Percentiles rank a stretch among this genome's conserved stretches.
Conservation (phyloP, 192 early-diverging fungal genomes). For the Backusella westeae region DNA sequence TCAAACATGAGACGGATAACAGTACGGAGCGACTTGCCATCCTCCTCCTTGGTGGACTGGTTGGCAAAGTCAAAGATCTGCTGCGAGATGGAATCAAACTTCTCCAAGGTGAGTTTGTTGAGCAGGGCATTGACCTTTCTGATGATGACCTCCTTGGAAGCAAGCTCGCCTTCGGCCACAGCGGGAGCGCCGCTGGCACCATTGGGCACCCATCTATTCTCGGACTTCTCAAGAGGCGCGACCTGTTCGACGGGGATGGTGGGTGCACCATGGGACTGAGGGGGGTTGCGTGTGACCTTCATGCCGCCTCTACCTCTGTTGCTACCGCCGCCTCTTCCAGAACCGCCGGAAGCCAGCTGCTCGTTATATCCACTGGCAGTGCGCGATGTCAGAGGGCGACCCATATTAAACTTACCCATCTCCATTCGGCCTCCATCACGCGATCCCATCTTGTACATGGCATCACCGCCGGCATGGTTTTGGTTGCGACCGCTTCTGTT, state of each 20-base stretch:
- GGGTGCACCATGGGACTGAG: conserved; percentile 34
- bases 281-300: conserved; percentile 37
- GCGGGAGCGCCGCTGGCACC: background rate
- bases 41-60: conserved; percentile 59
- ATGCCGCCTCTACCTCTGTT: conserved; percentile 40
- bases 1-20: conserved; percentile 90
- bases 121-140: conserved; percentile 85
- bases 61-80: conserved; percentile 84
- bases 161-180: conserved; percentile 25
- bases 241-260: conserved; percentile 60
- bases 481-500: conserved; percentile 26
- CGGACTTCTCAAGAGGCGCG: conserved; percentile 75
- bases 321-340: conserved; percentile 36
- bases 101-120: conserved; percentile 97
- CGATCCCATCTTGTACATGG: conserved; percentile 32
- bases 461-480: conserved; percentile 3
- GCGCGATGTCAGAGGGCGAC: conserved; percentile 43
- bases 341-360: background rate
- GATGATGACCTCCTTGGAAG: conserved; percentile 56
- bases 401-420: conserved; percentile 41
- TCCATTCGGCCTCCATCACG: conserved; percentile 25
- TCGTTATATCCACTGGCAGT: conserved; percentile 31
- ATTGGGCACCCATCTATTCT: conserved; percentile 79
- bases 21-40: conserved; percentile 73
- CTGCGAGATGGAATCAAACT: conserved; percentile 82